These are phyloP conservation scores for Fusarium odoratissimum DNA, from an alignment of 2,329 filamentous ascomycete genomes.

Conservation along the genomic window DNA sequence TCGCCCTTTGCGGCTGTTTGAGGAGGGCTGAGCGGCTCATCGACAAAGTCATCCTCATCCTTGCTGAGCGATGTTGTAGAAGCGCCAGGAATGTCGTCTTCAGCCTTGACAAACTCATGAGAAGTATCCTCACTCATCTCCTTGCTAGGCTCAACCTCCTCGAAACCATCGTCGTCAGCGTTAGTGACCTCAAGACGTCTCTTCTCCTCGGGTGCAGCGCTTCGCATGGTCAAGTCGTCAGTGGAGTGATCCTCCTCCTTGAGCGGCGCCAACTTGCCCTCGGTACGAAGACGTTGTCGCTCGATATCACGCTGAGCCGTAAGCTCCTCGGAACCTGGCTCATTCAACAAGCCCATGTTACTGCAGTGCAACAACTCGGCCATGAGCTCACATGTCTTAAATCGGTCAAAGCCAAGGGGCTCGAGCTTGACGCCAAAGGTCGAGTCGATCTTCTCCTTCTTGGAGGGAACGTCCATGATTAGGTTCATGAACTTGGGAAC, in stretches of 20 bases:
- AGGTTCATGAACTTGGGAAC: constrained; percentile 95
- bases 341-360: constrained; percentile 97
- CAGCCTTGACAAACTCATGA: constrained; percentile 73
- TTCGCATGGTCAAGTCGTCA: constrained; percentile 73
- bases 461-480: constrained; percentile 81
- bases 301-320: constrained; percentile 84
- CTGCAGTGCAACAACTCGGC: constrained; percentile 97
- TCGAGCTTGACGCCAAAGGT: constrained; percentile 94
- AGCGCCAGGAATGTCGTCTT: constrained; percentile 60
- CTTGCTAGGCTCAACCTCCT: constrained; percentile 80
- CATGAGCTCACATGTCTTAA: constrained; percentile 99
- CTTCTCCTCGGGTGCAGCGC: constrained; percentile 67
- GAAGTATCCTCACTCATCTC: constrained; percentile 80
- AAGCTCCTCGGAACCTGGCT: constrained; percentile 87
- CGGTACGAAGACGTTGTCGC: constrained; percentile 79
- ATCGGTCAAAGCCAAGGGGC: constrained; percentile 94
- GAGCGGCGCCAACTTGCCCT: constrained; percentile 73
- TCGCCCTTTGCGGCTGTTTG: constrained; percentile 70
- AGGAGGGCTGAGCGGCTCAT: constrained; percentile 79
- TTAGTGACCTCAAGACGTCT: constrained; percentile 83
- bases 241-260: constrained; percentile 54
- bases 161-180: constrained; percentile 89
- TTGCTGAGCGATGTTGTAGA: constrained; percentile 54
- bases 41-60: constrained; percentile 80
- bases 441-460: constrained; percentile 80